Conservation (phyloP, 352 stramenopile genomes). For the Peronospora belbahrii region DNA sequence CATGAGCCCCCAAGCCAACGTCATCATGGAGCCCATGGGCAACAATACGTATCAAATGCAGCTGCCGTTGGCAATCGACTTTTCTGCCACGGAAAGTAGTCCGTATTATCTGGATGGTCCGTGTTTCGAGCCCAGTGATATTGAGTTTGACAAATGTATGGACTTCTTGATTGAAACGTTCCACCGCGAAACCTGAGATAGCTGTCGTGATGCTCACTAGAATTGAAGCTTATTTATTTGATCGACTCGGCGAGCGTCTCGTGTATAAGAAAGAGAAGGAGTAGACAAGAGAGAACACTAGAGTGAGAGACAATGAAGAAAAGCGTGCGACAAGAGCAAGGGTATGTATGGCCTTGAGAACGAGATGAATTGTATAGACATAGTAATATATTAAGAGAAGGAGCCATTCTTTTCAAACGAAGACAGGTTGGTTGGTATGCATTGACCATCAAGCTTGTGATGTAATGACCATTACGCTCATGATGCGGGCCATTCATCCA, state of each 20-base stretch:
- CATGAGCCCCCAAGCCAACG: constrained; percentile 8
- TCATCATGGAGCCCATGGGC: constrained; percentile 19
- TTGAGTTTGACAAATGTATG: constrained; percentile 77
- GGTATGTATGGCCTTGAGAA: constrained; percentile 20
- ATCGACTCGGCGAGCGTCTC: constrained; percentile 12
- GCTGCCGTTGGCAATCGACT: constrained; percentile 39
- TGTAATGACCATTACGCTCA: no score
- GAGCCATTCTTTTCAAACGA: constrained; percentile 11
- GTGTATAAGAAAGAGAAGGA: neutral
- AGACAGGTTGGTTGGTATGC: neutral
- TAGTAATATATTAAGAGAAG: constrained; percentile 37
- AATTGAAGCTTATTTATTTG: constrained; percentile 41
- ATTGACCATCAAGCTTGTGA: neutral
- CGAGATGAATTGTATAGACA: constrained; percentile 33
- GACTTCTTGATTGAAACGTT: constrained; percentile 75
- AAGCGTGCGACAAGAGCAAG: constrained; percentile 2
- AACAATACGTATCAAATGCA: constrained; percentile 43
- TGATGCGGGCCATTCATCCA: no score
- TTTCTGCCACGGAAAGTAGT: constrained; percentile 34
- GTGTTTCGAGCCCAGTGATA: constrained; percentile 42
- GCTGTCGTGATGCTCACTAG: constrained; percentile 1
- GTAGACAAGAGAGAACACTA: constrained; percentile 5
- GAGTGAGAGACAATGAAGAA: constrained; percentile 9
- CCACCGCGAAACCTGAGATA: constrained; percentile 36
- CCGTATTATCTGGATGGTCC: constrained; percentile 42